Evolutionary conservation across 106 monocot genomes (phyloP), one percentile per base, ranked within the genome.

Genomic region (Xerophyta viscosa): DNA sequence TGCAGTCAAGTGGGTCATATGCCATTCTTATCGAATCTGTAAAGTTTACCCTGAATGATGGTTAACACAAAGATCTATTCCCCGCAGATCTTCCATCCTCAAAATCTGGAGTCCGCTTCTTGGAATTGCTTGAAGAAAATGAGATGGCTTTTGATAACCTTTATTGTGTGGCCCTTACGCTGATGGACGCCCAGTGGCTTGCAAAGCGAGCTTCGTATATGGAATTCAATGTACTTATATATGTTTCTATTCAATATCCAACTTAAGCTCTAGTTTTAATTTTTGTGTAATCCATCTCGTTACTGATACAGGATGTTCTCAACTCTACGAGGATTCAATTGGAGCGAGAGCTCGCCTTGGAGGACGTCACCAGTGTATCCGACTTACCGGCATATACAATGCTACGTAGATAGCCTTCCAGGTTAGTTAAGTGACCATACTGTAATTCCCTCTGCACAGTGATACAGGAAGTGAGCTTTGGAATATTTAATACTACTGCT

Each of bases 121-220:
- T 92, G 24, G 65, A 86, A 31, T 24, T 86, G 24, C 86, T 92
- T 30, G 71, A 45, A 24, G 48, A 24, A 10, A 82, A 92, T 62
- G 82, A 92, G 28, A 66, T 63, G 67, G 86, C 92, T 7, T 91
- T 85, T 58, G 91, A 91, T 49, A 41, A 70, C 45, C 69, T 91
- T 6, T 91, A 81, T 36, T 91, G 91, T 20, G 64, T 91, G 8
- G 84, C 91, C 15, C 84, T 91, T 48, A 59, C 27, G 43, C 20
- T 85, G 54, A 48, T 91, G 50, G 91, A 91, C 62, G 77, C 81
- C 13, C 74, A 75, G 41, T 91, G 91, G 91, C 77, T 91, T 54
- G 84, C 83, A 30, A 84, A 71, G 56, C 60, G 56, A 62, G 91
- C 91, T 17, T 81, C 84, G n/a, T 91, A 91, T 50, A 91, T 91